Conservation (phyloP, 2,329 filamentous ascomycete genomes). For the Fusarium brevicatenulatum region DNA sequence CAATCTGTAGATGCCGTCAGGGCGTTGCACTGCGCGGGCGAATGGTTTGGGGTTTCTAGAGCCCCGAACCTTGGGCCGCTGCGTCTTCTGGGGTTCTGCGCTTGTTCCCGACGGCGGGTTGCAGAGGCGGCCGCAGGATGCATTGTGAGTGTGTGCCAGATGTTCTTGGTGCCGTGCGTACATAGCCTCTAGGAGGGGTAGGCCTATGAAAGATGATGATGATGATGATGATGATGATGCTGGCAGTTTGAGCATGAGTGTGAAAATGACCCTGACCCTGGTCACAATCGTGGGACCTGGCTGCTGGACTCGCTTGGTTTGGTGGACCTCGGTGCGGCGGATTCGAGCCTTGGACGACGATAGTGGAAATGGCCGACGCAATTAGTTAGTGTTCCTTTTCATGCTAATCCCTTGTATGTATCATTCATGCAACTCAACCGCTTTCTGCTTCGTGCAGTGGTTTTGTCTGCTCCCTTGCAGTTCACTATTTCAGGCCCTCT, state of each 20-base stretch:
- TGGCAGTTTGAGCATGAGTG: conserved; percentile 11
- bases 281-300: conserved; percentile 19
- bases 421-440: conserved; percentile 37
- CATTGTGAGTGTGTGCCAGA: conserved; percentile 44
- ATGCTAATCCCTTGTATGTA: conserved; percentile 31
- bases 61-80: conserved; percentile 37
- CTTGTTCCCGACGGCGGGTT: conserved; percentile 51
- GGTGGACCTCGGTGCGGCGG: conserved; percentile 31
- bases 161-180: conserved; percentile 2
- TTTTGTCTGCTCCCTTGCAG: conserved; percentile 5
- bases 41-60: conserved; percentile 28
- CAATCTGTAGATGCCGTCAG: conserved; percentile 22
- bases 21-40: conserved; percentile 28
- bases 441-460: conserved; percentile 6
- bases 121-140: conserved; percentile 54
- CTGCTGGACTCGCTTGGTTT: conserved; percentile 13
- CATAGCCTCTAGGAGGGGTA: conserved; percentile 3
- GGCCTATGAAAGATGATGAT: conserved; percentile 1
- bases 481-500: not conserved
- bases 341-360: conserved; percentile 25
- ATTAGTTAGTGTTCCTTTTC: conserved; percentile 31
- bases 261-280: conserved; percentile 24
- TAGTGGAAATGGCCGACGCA: conserved; percentile 36
- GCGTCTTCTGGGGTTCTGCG: conserved; percentile 48
- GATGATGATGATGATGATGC: conserved; percentile 1